Base-by-base conservation (phyloP, 345 rosid genomes). In the Isatis tinctoria region DNA sequence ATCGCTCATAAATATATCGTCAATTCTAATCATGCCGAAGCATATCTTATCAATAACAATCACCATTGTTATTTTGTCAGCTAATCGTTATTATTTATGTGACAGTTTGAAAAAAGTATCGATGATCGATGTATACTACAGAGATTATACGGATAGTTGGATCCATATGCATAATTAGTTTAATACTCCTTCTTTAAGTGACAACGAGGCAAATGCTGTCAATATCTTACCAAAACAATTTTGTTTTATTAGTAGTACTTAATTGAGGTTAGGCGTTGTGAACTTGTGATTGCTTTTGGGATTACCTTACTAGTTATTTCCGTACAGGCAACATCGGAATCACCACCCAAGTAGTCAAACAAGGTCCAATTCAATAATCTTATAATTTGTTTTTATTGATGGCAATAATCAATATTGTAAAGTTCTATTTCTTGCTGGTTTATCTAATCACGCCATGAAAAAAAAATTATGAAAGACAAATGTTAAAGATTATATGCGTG, bases 261-360 rank as follows among this genome's bases (percentile, higher is more conserved):
- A 63, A 63, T 63, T 36, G 52, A 45, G 53, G 75, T 54, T 70
- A 35, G 66, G 75, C 57, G 67, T 59, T 65, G 77, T 43, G 58
- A 64, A 43, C 63, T 32, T 74, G 53, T 74, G 64, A 43, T 53
- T 61, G 65, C 60, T 69, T 76, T 69, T 64, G 70, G 65, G 75
- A 47, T 70, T 76, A 70, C 37, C 51, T 61, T 69, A 53, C 74
- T 60, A 35, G 24, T 68, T 69, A 61, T 33, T 69, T 61, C 79
- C 75, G 79, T 76, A 76, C 79, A 60, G 70, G 65, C 43, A 76
- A 69, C 59, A 45, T 64, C 72, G 76, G 62, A 70, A 71, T 77
- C 48, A 56, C 51, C 45, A 45, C 6, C 72, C 1, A 64, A 47
- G 32, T 70, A 70, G 66, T 63, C 80, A 71, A 71, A 77, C 72